These are phyloP conservation scores for Venturia nashicola DNA, from an alignment of 2,329 filamentous ascomycete genomes.

Conservation along the genomic window DNA sequence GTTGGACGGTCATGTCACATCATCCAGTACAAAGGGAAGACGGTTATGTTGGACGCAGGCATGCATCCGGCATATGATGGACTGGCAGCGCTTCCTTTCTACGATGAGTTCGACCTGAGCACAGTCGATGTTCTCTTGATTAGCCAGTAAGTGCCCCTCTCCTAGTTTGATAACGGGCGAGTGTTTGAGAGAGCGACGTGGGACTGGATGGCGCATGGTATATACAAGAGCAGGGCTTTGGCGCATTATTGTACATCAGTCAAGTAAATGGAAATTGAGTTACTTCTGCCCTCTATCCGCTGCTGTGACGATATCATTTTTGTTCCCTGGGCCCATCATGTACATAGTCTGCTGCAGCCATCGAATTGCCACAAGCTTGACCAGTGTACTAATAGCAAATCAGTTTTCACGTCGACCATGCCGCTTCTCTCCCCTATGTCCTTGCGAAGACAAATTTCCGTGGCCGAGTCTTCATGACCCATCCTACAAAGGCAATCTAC, in stretches of 20 bases:
- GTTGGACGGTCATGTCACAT: slow-evolving; percentile 96
- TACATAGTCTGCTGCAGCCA: background rate
- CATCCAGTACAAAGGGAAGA: slow-evolving; percentile 98
- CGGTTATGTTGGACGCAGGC: slow-evolving; percentile 96
- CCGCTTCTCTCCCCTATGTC: slow-evolving; percentile 95
- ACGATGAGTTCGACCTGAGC: slow-evolving; percentile 96
- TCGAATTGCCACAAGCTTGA: background rate
- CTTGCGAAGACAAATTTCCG: slow-evolving; percentile 96
- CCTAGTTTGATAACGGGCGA: background rate
- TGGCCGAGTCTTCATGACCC: slow-evolving; percentile 96
- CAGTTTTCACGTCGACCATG: slow-evolving; percentile 97
- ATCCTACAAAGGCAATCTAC: slow-evolving; percentile 98
- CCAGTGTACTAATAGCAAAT: slow-evolving; percentile 7
- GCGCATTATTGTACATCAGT: slow-evolving; percentile 2
- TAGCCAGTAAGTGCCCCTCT: slow-evolving; percentile 76
- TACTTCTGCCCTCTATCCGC: background rate
- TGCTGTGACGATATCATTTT: background rate
- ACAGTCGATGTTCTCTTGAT: slow-evolving; percentile 95
- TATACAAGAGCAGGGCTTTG: background rate
- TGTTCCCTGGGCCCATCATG: background rate
- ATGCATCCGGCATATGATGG: slow-evolving; percentile 96
- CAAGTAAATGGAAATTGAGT: slow-evolving; percentile 6
- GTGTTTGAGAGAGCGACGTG: background rate
- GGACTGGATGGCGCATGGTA: background rate
- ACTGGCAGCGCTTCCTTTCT: slow-evolving; percentile 85